Evolutionary conservation across 164 flowering plant genomes (phyloP).

Genomic region (Kingdonia uniflora): DNA sequence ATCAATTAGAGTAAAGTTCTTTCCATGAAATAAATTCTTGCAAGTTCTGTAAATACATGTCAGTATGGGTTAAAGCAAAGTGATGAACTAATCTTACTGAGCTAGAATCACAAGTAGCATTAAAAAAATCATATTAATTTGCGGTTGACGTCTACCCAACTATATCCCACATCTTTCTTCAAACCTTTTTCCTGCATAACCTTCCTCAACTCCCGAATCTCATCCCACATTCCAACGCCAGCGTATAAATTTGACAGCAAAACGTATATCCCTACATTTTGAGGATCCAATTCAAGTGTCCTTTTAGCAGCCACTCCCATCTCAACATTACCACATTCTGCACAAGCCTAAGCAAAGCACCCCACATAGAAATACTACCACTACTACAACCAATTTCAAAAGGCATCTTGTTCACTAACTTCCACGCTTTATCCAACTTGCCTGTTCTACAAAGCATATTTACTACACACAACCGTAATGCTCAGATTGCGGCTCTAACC

Average conservation of each 20-base stretch:
- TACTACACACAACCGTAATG: conserved; percentile 66
- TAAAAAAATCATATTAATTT: no score
- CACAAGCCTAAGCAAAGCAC: conserved; percentile 59
- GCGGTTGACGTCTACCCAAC: no score
- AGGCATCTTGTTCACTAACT: conserved; percentile 37
- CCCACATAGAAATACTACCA: conserved; percentile 49
- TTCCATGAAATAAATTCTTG: no score
- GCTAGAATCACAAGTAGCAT: no score
- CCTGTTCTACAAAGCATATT: conserved; percentile 75
- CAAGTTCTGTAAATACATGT: no score
- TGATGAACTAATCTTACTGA: no score
- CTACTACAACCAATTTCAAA: conserved; percentile 4
- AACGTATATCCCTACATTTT: conserved; percentile 48
- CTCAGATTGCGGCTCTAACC: conserved; percentile 38
- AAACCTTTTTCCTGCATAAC: conserved; percentile 42
- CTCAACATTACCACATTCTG: conserved; percentile 39
- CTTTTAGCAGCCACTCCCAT: conserved; percentile 58
- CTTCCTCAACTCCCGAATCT: conserved; percentile 47
- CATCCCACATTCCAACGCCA: conserved; percentile 51
- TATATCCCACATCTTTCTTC: conserved; percentile 50
- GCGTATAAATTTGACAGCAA: conserved; percentile 62
- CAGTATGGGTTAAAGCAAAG: no score
- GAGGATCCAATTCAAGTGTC: conserved; percentile 59
- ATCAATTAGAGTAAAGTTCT: no score
- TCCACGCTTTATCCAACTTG: conserved; percentile 59